Conservation (phyloP, 768 basidiomycete genomes). For the Rhodotorula paludigena region DNA sequence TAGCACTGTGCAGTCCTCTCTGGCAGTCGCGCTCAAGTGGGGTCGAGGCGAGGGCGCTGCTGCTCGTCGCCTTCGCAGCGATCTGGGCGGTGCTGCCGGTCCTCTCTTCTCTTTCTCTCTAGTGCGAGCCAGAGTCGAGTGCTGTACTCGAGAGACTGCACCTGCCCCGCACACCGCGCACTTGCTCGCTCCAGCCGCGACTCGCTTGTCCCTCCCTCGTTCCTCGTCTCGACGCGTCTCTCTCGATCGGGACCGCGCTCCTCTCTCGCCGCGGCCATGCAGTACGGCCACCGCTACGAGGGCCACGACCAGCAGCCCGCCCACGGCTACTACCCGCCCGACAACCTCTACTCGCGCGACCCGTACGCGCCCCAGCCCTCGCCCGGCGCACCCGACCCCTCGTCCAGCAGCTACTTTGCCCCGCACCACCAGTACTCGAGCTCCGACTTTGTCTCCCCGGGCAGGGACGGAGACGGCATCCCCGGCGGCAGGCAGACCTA, state of each 20-base stretch:
- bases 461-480: slow-evolving; percentile 10
- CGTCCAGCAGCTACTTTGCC: not conserved
- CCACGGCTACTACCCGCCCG: not conserved
- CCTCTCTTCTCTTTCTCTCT: too few relatives aligned
- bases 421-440: slow-evolving; percentile 7
- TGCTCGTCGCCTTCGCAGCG: too few relatives aligned
- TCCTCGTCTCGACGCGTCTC: not conserved
- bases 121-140: too few relatives aligned
- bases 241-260: not conserved
- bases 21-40: too few relatives aligned
- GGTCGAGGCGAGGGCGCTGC: too few relatives aligned
- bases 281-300: not conserved
- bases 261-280: not conserved
- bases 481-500: slow-evolving; percentile 18
- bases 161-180: too few relatives aligned
- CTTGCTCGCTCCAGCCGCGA: too few relatives aligned
- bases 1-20: too few relatives aligned
- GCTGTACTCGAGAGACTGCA: too few relatives aligned
- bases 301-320: not conserved
- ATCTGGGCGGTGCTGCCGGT: too few relatives aligned
- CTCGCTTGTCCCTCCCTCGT: too few relatives aligned
- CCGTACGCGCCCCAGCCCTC: slow-evolving; percentile 2
- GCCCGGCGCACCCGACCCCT: not conserved
- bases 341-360: slow-evolving; percentile 3
- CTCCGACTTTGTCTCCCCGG: slow-evolving; percentile 15